These are phyloP conservation scores for Solanum phureja DNA, from an alignment of 257 asterid genomes.

Conservation along the genomic window DNA sequence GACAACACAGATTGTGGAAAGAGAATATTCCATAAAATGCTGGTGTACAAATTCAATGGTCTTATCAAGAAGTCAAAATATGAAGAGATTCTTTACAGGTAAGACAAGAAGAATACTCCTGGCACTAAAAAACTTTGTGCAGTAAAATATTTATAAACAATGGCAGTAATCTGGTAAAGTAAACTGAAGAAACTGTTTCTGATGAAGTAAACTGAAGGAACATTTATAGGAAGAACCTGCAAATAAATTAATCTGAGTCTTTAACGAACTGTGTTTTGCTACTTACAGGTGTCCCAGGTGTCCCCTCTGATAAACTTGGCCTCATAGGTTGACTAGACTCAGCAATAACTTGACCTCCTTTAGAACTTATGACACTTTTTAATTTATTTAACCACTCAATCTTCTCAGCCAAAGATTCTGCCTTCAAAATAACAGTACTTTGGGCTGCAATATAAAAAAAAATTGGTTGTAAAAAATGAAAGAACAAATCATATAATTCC, in stretches of 20 bases:
- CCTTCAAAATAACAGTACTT: conserved; percentile 19
- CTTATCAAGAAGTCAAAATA: neutral
- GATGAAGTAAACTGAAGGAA: neutral
- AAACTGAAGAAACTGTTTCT: neutral
- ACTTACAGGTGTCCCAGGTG: conserved; percentile 87
- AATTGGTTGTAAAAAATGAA: neutral
- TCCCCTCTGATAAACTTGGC: conserved; percentile 77
- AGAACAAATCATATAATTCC: neutral
- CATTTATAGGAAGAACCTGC: neutral
- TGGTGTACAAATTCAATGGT: neutral
- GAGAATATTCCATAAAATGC: neutral
- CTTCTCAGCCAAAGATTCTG: conserved; percentile 21
- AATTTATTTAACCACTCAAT: conserved; percentile 19
- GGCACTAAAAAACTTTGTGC: neutral
- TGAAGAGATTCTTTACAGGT: neutral
- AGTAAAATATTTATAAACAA: neutral
- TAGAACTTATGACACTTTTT: conserved; percentile 36
- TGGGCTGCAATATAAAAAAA: conserved; percentile 15
- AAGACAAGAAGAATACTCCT: neutral
- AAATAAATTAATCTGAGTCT: neutral
- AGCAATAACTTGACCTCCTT: conserved; percentile 81
- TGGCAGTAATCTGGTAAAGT: neutral
- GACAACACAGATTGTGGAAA: neutral
- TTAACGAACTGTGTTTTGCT: neutral
- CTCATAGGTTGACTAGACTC: conserved; percentile 55